phyloP scores from a whole-genome alignment of 805 yeast species.

The Saccharomycopsis schoenii region DNA sequence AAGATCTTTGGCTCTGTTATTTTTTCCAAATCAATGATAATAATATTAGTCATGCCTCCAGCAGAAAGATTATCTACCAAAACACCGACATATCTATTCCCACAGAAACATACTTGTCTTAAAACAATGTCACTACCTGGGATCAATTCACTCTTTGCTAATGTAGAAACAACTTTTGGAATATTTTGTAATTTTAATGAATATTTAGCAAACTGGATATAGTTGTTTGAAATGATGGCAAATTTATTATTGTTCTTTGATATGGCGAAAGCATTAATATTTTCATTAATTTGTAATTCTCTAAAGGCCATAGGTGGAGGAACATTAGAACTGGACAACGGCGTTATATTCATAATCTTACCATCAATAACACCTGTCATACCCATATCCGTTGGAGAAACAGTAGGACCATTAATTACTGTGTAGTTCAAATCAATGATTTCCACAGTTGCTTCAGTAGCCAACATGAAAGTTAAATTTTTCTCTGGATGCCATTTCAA shows the following conservation, averaged over 20 bases:
- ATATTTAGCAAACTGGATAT: constrained; percentile 5
- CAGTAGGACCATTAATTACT: constrained; percentile 57
- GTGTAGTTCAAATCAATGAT: constrained; percentile 60
- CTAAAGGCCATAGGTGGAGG: constrained; percentile 91
- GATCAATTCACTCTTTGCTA: not conserved
- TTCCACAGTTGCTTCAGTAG: constrained; percentile 41
- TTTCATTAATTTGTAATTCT: constrained; percentile 44
- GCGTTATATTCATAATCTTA: constrained; percentile 57
- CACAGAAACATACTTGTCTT: constrained; percentile 56
- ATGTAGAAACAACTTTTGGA: constrained; percentile 1
- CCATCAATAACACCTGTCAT: constrained; percentile 80
- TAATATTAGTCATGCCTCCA: constrained; percentile 36
- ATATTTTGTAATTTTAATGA: constrained; percentile 4
- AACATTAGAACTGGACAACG: constrained; percentile 72
- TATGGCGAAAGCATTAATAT: constrained; percentile 57
- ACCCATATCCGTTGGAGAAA: constrained; percentile 64
- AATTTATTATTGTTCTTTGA: constrained; percentile 46
- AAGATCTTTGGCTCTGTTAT: constrained; percentile 31
- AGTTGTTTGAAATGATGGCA: constrained; percentile 32
- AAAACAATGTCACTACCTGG: constrained; percentile 22
- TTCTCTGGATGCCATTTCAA: constrained; percentile 85
- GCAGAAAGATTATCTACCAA: constrained; percentile 37
- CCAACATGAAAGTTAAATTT: constrained; percentile 64
- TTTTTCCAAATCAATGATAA: constrained; percentile 39
- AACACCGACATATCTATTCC: constrained; percentile 44